Percentiles rank a stretch among this genome's conserved stretches.
Conservation (phyloP, 2,329 filamentous ascomycete genomes). For the Alternaria solani region DNA sequence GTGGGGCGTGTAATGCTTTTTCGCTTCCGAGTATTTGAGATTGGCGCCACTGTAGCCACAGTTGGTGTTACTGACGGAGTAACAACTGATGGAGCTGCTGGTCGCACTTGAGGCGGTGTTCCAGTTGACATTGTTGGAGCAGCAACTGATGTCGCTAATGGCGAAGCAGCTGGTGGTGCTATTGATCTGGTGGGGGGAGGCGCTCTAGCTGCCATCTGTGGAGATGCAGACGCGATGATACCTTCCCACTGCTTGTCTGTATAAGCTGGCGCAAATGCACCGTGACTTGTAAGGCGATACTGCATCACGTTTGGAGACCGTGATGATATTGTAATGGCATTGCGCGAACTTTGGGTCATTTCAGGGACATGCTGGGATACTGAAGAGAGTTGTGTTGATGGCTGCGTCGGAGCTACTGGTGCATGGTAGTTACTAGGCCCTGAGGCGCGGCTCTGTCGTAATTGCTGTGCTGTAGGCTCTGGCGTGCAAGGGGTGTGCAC, state of each 20-base stretch:
- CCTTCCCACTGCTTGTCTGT: constrained; percentile 12
- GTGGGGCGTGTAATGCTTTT: constrained; percentile 2
- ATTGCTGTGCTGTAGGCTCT: background rate
- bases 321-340: background rate
- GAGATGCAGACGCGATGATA: background rate
- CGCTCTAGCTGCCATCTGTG: background rate
- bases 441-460: background rate
- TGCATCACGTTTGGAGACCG: background rate
- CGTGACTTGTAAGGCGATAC: background rate
- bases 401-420: background rate
- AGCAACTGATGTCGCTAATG: too few relatives aligned
- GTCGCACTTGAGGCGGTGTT: background rate
- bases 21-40: constrained; percentile 1
- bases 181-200: background rate
- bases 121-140: background rate
- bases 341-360: background rate
- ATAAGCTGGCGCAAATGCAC: background rate
- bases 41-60: too few relatives aligned
- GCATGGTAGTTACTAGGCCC: background rate
- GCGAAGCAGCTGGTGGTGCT: too few relatives aligned
- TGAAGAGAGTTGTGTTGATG: background rate
- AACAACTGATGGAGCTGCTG: background rate
- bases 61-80: background rate
- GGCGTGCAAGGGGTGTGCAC: background rate
- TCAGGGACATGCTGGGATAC: background rate